A percentile compares a stretch with the other conserved stretches of the same genome.
Evolutionary conservation across 2,329 filamentous ascomycete species (phyloP).

Genomic region (Microdochium bolleyi): DNA sequence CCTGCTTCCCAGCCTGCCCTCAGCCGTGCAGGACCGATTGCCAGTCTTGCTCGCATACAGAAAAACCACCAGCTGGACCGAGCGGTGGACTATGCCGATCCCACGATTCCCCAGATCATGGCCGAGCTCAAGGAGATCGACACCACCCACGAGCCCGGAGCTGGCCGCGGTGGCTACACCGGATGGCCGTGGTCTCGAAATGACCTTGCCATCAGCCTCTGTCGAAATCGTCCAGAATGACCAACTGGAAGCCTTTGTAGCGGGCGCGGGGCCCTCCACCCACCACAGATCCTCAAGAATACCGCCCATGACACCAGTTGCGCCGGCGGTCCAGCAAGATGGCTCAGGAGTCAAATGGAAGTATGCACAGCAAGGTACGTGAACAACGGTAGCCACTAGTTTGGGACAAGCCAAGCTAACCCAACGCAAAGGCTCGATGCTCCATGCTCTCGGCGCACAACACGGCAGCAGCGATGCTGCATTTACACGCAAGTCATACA

Average conservation of each 20-base stretch:
- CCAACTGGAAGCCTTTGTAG: background rate
- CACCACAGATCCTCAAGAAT: background rate
- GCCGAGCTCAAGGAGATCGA: background rate
- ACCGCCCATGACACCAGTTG: constrained; percentile 4
- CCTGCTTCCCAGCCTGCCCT: background rate
- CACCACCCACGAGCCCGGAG: background rate
- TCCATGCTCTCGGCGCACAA: constrained; percentile 10
- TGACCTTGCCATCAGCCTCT: background rate
- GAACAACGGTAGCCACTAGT: background rate
- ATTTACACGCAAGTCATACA: constrained; percentile 54
- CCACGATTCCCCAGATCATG: background rate
- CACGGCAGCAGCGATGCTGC: constrained; percentile 26
- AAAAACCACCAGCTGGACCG: background rate
- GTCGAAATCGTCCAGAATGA: background rate
- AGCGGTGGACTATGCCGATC: background rate
- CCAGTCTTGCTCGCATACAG: background rate
- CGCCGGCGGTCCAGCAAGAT: constrained; percentile 5
- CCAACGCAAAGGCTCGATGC: background rate
- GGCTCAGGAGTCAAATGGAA: constrained; percentile 14
- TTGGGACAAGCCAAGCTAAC: background rate
- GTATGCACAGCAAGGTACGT: constrained; percentile 20
- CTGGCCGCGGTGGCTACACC: background rate
- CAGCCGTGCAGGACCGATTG: background rate
- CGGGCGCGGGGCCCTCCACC: background rate
- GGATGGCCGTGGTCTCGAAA: background rate